Percentiles rank a stretch among this genome's conserved stretches.
Conservation (phyloP, 148 eudicot species). For the Polygonum maritimum region DNA sequence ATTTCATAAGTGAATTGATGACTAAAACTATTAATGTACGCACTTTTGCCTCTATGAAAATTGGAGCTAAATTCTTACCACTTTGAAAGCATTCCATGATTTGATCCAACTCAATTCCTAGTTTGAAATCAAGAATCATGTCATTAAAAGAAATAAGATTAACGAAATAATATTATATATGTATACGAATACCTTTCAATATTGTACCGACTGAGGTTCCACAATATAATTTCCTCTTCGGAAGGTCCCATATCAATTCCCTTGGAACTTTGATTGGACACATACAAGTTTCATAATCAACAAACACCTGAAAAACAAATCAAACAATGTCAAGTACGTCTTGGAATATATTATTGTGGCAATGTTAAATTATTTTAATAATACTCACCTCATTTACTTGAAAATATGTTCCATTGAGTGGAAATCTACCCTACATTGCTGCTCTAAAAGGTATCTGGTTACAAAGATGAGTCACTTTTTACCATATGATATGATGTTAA, state of each 20-base stretch:
- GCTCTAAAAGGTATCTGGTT: conserved; percentile 65
- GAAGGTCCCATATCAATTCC: conserved; percentile 26
- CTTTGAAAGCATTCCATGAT: conserved; percentile 27
- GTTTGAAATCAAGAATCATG: not conserved
- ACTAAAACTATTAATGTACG: not conserved
- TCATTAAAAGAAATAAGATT: not conserved
- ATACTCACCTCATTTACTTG: conserved; percentile 71
- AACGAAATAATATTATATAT: not conserved
- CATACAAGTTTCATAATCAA: conserved; percentile 38
- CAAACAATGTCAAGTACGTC: not conserved
- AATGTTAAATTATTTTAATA: not conserved
- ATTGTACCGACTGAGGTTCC: conserved; percentile 33
- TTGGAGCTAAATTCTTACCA: conserved; percentile 27
- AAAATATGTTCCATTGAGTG: conserved; percentile 74
- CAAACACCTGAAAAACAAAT: conserved; percentile 43
- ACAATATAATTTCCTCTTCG: conserved; percentile 34
- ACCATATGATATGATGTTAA: too few species aligned
- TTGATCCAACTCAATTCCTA: conserved; percentile 25
- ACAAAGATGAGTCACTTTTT: not conserved
- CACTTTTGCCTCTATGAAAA: not conserved
- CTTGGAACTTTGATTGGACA: conserved; percentile 32
- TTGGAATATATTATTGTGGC: not conserved
- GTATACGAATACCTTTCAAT: conserved; percentile 29
- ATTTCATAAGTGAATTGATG: not conserved
- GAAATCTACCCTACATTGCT: conserved; percentile 53